Percentiles rank a stretch among this genome's conserved stretches.
Conservation (phyloP, 306 rosid genomes). For the Urtica urens region DNA sequence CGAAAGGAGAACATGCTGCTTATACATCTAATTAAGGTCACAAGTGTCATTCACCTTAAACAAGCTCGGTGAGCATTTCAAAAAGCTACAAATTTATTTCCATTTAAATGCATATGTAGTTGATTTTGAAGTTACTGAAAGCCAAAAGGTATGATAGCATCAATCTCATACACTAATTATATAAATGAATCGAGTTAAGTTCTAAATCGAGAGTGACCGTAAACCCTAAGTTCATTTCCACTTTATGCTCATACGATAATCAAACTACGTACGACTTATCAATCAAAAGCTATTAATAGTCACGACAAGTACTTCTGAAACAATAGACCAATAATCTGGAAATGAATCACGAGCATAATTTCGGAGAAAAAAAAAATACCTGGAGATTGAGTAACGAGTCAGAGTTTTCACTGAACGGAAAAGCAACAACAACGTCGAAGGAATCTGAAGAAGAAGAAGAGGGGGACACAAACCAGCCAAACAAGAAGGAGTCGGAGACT, state of each 20-base stretch:
- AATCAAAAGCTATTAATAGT: neutral
- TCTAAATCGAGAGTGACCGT: too few species aligned
- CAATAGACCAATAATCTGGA: neutral
- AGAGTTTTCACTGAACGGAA: conserved; percentile 33
- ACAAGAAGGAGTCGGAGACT: conserved; percentile 32
- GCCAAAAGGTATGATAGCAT: too few species aligned
- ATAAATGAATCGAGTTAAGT: too few species aligned
- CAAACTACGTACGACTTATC: neutral
- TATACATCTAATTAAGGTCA: neutral
- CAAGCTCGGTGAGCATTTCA: too few species aligned
- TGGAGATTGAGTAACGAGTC: conserved; percentile 28
- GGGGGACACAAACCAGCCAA: conserved; percentile 88
- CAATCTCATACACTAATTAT: too few species aligned
- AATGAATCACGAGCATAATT: neutral
- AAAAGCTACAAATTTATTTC: neutral
- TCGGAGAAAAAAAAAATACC: conserved; percentile 25
- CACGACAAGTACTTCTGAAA: too few species aligned
- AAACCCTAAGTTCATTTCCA: neutral
- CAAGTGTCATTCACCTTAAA: too few species aligned
- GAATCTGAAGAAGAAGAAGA: conserved; percentile 42
- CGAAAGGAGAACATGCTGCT: neutral
- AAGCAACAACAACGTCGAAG: conserved; percentile 67
- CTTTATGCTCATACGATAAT: neutral
- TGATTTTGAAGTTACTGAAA: too few species aligned
- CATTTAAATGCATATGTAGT: neutral